Percentiles rank a stretch among this genome's conserved stretches.
These are phyloP conservation scores for Xylaria sp. DNA, from an alignment of 2,329 filamentous ascomycete species.

Conservation along the genomic window DNA sequence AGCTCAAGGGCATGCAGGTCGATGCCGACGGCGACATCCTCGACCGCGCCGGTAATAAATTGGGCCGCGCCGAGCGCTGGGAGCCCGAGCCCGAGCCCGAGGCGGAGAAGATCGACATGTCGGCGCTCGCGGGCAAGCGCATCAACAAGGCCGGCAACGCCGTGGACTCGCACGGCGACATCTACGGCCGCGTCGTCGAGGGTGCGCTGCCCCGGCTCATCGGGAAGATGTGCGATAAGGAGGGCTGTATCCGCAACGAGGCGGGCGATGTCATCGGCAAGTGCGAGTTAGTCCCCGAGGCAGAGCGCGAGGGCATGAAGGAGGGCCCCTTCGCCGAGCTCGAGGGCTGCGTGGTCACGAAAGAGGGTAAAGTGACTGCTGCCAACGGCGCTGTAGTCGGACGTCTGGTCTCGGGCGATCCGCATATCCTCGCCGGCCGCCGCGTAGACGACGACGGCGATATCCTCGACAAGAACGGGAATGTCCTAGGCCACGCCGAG, in stretches of 20 bases:
- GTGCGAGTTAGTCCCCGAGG: slow-evolving; percentile 70
- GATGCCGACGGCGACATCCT: slow-evolving; percentile 73
- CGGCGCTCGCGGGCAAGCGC: slow-evolving; percentile 69
- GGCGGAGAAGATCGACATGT: slow-evolving; percentile 57
- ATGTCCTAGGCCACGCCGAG: slow-evolving; percentile 62
- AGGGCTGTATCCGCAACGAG: slow-evolving; percentile 75
- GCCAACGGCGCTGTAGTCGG: slow-evolving; percentile 74
- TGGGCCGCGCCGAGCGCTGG: slow-evolving; percentile 72
- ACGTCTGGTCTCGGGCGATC: slow-evolving; percentile 71
- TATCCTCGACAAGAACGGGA: slow-evolving; percentile 76
- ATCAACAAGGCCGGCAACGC: slow-evolving; percentile 74
- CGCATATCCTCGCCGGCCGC: slow-evolving; percentile 74
- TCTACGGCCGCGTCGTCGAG: slow-evolving; percentile 70
- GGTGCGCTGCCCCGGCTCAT: slow-evolving; percentile 67
- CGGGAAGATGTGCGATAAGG: slow-evolving; percentile 73
- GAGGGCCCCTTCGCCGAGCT: slow-evolving; percentile 74
- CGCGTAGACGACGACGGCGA: slow-evolving; percentile 82
- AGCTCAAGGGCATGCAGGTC: slow-evolving; percentile 68
- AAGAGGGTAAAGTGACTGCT: slow-evolving; percentile 72
- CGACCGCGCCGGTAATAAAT: slow-evolving; percentile 69
- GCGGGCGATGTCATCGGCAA: slow-evolving; percentile 72
- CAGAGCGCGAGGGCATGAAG: slow-evolving; percentile 66
- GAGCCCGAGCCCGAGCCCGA: slow-evolving; percentile 60
- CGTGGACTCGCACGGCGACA: slow-evolving; percentile 59
- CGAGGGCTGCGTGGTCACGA: slow-evolving; percentile 67